phyloP scores from a whole-genome alignment of 108 stramenopile species.

The Phaeodactylum tricornutum region DNA sequence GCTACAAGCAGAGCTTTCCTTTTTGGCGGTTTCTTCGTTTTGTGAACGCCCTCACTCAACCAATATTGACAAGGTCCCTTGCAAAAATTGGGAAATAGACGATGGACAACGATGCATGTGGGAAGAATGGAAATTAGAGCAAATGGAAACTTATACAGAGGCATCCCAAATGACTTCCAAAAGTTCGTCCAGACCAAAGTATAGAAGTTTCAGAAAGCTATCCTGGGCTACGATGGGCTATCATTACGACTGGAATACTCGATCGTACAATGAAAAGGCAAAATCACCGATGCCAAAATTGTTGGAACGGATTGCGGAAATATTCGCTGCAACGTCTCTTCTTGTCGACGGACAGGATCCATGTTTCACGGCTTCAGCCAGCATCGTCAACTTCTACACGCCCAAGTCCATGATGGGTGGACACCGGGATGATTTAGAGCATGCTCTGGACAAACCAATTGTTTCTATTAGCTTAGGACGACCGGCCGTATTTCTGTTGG shows the following conservation, averaged over 20 bases:
- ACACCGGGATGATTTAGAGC: conserved; percentile 56
- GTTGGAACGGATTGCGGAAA: conserved; percentile 11
- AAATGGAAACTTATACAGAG: background rate
- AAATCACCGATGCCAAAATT: conserved; percentile 31
- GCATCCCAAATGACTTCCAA: background rate
- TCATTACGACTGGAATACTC: conserved; percentile 55
- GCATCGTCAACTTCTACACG: conserved; percentile 64
- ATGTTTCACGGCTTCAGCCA: conserved; percentile 32
- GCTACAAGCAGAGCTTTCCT: conserved; percentile 22
- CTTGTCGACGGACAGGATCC: background rate
- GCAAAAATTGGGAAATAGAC: conserved; percentile 19
- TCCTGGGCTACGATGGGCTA: conserved; percentile 61
- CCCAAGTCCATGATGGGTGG: conserved; percentile 49
- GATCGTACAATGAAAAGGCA: conserved; percentile 30
- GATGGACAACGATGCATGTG: conserved; percentile 21
- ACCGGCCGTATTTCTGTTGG: conserved; percentile 51
- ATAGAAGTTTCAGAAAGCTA: conserved; percentile 30
- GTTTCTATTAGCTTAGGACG: conserved; percentile 45
- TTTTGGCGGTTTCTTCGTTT: conserved; percentile 27
- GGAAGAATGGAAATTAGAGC: conserved; percentile 25
- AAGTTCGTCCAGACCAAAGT: conserved; percentile 4
- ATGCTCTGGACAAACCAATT: conserved; percentile 45
- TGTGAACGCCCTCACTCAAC: conserved; percentile 49
- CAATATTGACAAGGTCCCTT: conserved; percentile 38
- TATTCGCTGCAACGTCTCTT: conserved; percentile 26